Base-by-base conservation (phyloP, 805 yeast species). In the Wickerhamomyces hampshirensis region DNA sequence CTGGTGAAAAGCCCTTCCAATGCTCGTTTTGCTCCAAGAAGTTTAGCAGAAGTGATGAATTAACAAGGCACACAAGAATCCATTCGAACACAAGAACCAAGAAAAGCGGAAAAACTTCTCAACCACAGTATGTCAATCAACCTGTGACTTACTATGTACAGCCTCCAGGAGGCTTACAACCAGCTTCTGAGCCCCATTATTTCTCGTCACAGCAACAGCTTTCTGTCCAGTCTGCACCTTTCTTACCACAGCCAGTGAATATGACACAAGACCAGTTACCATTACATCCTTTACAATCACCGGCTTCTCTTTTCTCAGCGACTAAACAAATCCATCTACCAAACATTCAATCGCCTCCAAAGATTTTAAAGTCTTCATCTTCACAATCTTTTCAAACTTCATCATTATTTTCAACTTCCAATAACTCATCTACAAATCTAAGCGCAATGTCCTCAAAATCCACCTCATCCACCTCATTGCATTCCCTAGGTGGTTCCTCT, bases 1-100 rank as follows among this genome's bases (percentile, higher is more conserved):
- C 96, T 1, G 96, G 96, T 33, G 95, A 87, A 58, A 84, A 86
- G 57, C 95, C 96, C 3, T 93, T 84, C 55, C 79, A 77, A 33
- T 87, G 96, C 60, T 73, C 78, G 14, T 86, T 73, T 48, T 87
- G 96, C 62, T 59, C 77, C 36, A 86, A 88, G 59, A 69, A 83
- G 44, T 87, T 87, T 55, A 73, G 84, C 39, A 71, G 96, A 44
- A 71, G 80, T 18, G 96, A 88, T 61, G 96, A 87, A 62, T 69
- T 87, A 39, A 87, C 95, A 11, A 69, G 96, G 47, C 96, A 87
- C 61, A 68, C 83, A 33, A 66, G 95, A 44, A 88, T 84, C 35
- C 96, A 87, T 62, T 69, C 75, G 15, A 78, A 76, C 47, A 80
- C 77, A 26, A 63, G 59, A 43, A 59, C 65, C 44, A 55, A 73